Evolutionary conservation across 2,329 filamentous ascomycete species (phyloP).

Genomic region (Verticillium isaacii): DNA sequence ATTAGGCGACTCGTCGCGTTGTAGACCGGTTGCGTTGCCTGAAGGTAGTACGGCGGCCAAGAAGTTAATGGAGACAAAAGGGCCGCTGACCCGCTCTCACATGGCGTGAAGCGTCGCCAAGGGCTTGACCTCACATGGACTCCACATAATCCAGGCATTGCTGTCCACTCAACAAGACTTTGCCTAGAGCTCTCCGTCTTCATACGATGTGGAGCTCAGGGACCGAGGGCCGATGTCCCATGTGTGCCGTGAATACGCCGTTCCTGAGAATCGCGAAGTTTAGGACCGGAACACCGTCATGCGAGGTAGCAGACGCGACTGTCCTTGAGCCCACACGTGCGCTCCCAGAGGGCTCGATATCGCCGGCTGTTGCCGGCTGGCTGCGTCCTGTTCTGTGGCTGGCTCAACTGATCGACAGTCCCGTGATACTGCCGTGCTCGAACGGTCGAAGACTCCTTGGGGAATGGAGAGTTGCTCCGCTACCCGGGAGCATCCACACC

Average conservation of each 20-base stretch:
- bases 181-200: neutral
- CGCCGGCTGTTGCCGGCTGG: no score
- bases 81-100: neutral
- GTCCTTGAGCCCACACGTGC: no score
- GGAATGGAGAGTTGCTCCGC: no score
- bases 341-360: no score
- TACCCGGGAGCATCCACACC: no score
- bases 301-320: neutral
- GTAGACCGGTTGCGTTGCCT: neutral
- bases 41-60: neutral
- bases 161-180: neutral
- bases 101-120: neutral
- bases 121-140: neutral
- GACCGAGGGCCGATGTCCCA: neutral
- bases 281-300: neutral
- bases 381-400: no score
- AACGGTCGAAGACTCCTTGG: no score
- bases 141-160: neutral
- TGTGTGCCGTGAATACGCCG: neutral
- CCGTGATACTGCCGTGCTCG: no score
- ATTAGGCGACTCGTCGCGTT: neutral
- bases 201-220: neutral
- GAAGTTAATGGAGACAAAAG: neutral
- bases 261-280: neutral
- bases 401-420: no score